These are phyloP conservation scores for Cydonia oblonga DNA, from an alignment of 331 rosid species.

Conservation along the genomic window DNA sequence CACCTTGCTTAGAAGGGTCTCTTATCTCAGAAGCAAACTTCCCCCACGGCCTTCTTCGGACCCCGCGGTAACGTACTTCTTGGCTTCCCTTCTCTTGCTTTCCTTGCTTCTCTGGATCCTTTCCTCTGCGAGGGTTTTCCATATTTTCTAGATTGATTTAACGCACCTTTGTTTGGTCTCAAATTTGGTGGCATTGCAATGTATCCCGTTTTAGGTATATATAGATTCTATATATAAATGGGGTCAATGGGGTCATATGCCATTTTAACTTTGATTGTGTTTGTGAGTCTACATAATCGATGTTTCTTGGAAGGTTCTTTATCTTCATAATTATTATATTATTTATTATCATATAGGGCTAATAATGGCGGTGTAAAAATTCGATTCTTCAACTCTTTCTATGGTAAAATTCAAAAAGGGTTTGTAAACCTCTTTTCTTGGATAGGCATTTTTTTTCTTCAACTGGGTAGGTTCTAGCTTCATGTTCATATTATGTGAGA, in stretches of 20 bases:
- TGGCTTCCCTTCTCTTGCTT: constrained; percentile 23
- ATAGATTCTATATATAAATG: neutral
- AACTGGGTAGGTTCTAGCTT: constrained; percentile 12
- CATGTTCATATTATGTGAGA: constrained; percentile 1
- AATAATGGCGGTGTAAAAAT: constrained; percentile 28
- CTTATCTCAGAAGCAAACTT: constrained; percentile 88
- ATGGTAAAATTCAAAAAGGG: neutral
- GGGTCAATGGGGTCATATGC: neutral
- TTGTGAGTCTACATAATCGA: too few species aligned
- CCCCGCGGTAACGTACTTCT: constrained; percentile 58
- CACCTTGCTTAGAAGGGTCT: constrained; percentile 74
- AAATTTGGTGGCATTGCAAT: neutral
- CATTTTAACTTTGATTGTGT: constrained; percentile 25
- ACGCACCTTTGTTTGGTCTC: neutral
- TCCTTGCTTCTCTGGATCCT: constrained; percentile 6
- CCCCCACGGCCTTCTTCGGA: constrained; percentile 82
- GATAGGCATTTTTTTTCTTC: constrained; percentile 10
- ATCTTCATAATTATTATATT: neutral
- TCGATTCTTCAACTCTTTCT: constrained; percentile 49
- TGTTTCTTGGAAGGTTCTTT: too few species aligned
- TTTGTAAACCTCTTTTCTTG: constrained; percentile 12
- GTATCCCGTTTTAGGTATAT: neutral
- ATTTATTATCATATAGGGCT: neutral
- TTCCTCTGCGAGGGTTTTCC: constrained; percentile 43
- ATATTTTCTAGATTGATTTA: constrained; percentile 4